Conservation (phyloP, 306 rosid species). For the cucumber (Cucumis sativus) region Cucumber_9930_V3 NC_026658.2:2216001-2216500, state of each 20-base stretch:
- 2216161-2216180: slow-evolving; percentile 6
- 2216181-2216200: slow-evolving; percentile 78
- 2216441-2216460: neutral
- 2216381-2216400: neutral
- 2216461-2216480: neutral
- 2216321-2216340: neutral
- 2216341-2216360: neutral
- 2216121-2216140: neutral
- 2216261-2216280: slow-evolving; percentile 80
- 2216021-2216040: slow-evolving; percentile 49
- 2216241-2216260: slow-evolving; percentile 90
- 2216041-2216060: slow-evolving; percentile 39
- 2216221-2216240: slow-evolving; percentile 55
- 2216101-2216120: neutral
- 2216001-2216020: slow-evolving; percentile 79
- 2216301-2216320: neutral
- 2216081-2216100: neutral
- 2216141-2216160: neutral
- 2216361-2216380: neutral
- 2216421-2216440: neutral
- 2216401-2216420: neutral
- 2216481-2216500: neutral
- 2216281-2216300: slow-evolving; percentile 20
- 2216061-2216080: neutral
- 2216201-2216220: slow-evolving; percentile 72